Evolutionary conservation across 108 stramenopile species (phyloP).

Genomic region (Cyclotella choctawhatcheeana): DNA sequence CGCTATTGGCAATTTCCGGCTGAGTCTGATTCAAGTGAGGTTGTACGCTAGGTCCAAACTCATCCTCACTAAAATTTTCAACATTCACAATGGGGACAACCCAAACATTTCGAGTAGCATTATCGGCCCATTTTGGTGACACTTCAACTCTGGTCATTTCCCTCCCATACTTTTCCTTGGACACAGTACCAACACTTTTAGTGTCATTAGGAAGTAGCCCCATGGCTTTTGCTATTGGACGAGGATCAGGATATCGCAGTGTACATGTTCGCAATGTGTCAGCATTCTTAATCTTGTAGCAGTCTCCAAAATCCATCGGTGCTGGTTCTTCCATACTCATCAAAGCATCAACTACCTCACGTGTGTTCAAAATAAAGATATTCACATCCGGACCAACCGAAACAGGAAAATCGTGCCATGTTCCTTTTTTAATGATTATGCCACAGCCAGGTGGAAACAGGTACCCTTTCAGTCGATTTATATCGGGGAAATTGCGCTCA

Average conservation of each 20-base stretch:
- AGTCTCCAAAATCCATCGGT: constrained; percentile 38
- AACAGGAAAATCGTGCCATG: constrained; percentile 38
- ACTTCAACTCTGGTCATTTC: constrained; percentile 30
- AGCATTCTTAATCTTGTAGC: constrained; percentile 32
- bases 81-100: constrained; percentile 38
- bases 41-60: constrained; percentile 34
- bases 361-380: constrained; percentile 26
- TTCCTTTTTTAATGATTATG: constrained; percentile 38
- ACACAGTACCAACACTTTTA: neutral
- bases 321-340: constrained; percentile 23
- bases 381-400: constrained; percentile 30
- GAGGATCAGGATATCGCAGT: constrained; percentile 32
- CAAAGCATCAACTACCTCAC: constrained; percentile 29
- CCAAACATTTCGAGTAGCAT: constrained; percentile 16
- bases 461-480: constrained; percentile 27
- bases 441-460: constrained; percentile 31
- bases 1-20: constrained; percentile 35
- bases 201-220: neutral
- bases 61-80: constrained; percentile 18
- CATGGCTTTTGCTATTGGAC: constrained; percentile 19
- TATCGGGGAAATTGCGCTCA: constrained; percentile 22
- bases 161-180: constrained; percentile 10
- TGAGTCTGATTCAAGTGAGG: constrained; percentile 31
- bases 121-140: constrained; percentile 16
- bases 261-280: constrained; percentile 1